Evolutionary conservation across 257 asterid species (phyloP).

Genomic region (Nicotiana tabacum): DNA sequence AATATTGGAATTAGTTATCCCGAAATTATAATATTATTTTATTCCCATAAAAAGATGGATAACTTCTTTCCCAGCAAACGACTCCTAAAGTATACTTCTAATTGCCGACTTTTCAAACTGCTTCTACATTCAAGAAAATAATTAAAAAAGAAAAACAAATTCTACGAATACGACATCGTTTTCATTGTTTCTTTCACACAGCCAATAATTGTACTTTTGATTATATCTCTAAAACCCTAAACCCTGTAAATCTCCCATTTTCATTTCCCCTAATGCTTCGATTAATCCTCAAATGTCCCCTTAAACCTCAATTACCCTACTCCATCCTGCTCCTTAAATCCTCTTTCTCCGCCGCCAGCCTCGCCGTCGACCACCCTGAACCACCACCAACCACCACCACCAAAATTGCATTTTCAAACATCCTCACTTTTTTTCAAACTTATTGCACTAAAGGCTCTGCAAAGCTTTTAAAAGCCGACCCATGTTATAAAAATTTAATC

Average conservation of each 20-base stretch:
- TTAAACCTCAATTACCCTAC: slow-evolving; percentile 20
- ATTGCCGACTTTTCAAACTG: too few relatives aligned
- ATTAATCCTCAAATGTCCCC: slow-evolving; percentile 34
- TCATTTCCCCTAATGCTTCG: slow-evolving; percentile 24
- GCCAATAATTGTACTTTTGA: neutral
- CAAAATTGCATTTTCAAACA: slow-evolving; percentile 20
- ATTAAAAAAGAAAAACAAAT: too few relatives aligned
- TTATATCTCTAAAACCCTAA: slow-evolving; percentile 37
- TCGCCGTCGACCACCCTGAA: slow-evolving; percentile 21
- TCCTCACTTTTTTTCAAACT: slow-evolving; percentile 36
- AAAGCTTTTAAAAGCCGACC: slow-evolving; percentile 23
- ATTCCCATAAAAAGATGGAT: too few relatives aligned
- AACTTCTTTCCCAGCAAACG: too few relatives aligned
- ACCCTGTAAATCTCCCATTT: slow-evolving; percentile 12
- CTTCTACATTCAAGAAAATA: too few relatives aligned
- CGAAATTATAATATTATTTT: too few relatives aligned
- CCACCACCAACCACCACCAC: neutral
- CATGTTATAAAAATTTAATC: slow-evolving; percentile 28
- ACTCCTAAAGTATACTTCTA: too few relatives aligned
- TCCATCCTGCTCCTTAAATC: slow-evolving; percentile 13
- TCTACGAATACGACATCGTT: neutral
- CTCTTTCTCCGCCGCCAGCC: slow-evolving; percentile 25
- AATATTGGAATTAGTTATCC: too few relatives aligned
- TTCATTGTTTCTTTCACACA: neutral
- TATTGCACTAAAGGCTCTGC: slow-evolving; percentile 19